A percentile compares a stretch with the other conserved stretches of the same genome.
These are phyloP conservation scores for Terana coerulea DNA, from an alignment of 768 basidiomycete genomes.

Conservation along the genomic window DNA sequence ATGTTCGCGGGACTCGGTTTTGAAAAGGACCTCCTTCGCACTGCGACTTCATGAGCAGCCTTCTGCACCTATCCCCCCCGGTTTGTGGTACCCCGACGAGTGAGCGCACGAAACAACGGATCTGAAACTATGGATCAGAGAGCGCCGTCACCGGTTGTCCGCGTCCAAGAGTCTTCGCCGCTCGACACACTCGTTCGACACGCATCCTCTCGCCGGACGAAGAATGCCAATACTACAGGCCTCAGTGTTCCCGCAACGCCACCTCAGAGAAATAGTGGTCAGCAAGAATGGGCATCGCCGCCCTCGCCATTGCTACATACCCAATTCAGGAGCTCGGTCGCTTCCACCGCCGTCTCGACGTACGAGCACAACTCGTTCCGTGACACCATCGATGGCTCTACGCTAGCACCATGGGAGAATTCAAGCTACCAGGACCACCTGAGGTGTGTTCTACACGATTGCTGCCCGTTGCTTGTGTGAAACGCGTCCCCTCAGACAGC, in stretches of 20 bases:
- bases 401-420: not conserved
- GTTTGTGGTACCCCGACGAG: not conserved
- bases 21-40: too few relatives aligned
- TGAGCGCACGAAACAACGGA: not conserved
- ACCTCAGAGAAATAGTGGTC: constrained; percentile 10
- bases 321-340: constrained; percentile 40
- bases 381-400: not conserved
- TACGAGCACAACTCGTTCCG: constrained; percentile 15
- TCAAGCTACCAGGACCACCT: not conserved
- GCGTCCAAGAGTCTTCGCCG: constrained; percentile 41
- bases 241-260: constrained; percentile 13
- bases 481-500: not conserved
- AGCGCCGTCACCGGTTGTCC: constrained; percentile 7
- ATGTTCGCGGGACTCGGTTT: too few relatives aligned
- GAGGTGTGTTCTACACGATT: not conserved
- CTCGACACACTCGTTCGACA: constrained; percentile 53
- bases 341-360: constrained; percentile 25
- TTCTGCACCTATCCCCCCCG: not conserved
- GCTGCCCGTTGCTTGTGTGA: not conserved
- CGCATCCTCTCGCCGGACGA: constrained; percentile 44
- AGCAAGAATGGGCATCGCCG: constrained; percentile 22
- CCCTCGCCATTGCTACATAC: constrained; percentile 48
- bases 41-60: not conserved
- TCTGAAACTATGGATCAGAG: constrained; percentile 6
- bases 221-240: constrained; percentile 8